phyloP scores from a whole-genome alignment of 768 basidiomycete species.

The Lentinus tigrinus region DNA sequence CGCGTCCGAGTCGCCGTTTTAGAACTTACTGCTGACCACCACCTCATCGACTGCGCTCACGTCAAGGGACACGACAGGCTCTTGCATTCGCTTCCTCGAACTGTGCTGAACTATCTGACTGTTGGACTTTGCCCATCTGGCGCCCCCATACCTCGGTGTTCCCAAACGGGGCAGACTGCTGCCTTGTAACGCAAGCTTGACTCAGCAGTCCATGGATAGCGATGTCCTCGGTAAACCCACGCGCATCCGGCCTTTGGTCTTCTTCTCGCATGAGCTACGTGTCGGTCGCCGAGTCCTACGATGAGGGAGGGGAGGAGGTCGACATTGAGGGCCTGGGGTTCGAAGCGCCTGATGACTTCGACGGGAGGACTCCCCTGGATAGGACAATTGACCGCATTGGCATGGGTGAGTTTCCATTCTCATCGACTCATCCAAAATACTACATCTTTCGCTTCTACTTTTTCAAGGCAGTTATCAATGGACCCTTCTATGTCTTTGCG shows the following conservation, averaged over 20 bases:
- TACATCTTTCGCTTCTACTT: neutral
- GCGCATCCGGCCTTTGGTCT: conserved; percentile 51
- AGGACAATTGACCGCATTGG: conserved; percentile 88
- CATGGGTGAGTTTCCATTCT: conserved; percentile 56
- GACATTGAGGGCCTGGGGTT: conserved; percentile 28
- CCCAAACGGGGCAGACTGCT: conserved; percentile 1
- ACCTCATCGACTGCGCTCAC: no score
- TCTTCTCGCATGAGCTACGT: conserved; percentile 39
- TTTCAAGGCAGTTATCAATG: conserved; percentile 72
- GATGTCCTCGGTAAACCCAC: conserved; percentile 31
- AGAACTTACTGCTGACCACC: no score
- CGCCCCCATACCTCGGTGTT: neutral
- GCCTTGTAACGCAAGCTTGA: conserved; percentile 6
- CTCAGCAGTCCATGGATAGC: conserved; percentile 16
- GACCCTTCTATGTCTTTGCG: conserved; percentile 80
- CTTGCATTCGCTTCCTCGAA: no score
- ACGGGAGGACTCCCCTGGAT: conserved; percentile 55
- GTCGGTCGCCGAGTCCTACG: conserved; percentile 17
- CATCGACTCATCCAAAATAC: no score
- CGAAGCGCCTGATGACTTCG: conserved; percentile 26
- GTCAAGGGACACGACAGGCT: no score
- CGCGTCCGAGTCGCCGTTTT: no score
- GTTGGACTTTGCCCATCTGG: neutral
- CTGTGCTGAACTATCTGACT: neutral
- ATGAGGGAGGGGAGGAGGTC: conserved; percentile 32